Evolutionary conservation across 1,139 yeast species (phyloP).

Genomic region (Debaryomyces subglobosus): DNA sequence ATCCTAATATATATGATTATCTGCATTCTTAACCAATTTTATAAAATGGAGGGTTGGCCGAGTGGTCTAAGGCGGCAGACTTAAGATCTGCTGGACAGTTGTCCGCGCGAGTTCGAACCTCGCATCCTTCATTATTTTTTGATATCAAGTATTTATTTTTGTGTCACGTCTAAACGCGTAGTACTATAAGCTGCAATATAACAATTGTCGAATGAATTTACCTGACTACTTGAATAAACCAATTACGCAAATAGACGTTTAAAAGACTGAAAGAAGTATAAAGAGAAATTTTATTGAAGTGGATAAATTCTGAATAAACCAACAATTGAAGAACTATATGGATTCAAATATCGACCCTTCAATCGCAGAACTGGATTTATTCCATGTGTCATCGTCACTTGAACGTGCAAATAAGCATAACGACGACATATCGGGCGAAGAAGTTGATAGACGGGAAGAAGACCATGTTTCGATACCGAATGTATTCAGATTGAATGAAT

Average conservation of each 20-base stretch:
- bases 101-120: slow-evolving; percentile 87
- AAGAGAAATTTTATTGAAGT: background rate
- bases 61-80: no score
- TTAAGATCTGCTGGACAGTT: slow-evolving; percentile 46
- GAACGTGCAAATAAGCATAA: slow-evolving; percentile 12
- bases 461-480: slow-evolving; percentile 13
- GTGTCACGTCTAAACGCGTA: slow-evolving; percentile 1
- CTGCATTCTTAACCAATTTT: background rate
- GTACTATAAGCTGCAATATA: slow-evolving; percentile 1
- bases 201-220: background rate
- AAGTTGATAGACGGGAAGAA: background rate
- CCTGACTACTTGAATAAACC: background rate
- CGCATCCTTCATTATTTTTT: slow-evolving; percentile 68
- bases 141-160: background rate
- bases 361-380: slow-evolving; percentile 16
- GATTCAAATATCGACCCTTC: slow-evolving; percentile 21
- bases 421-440: slow-evolving; percentile 5
- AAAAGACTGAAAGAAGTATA: background rate
- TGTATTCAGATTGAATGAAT: slow-evolving; percentile 21
- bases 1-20: no score
- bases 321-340: slow-evolving; percentile 11
- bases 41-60: no score
- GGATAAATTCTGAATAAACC: background rate
- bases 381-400: slow-evolving; percentile 12
- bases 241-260: background rate